Evolutionary conservation across 2,329 filamentous ascomycete species (phyloP), one percentile per base, ranked within the genome.

Genomic region (Zalaria sp.): DNA sequence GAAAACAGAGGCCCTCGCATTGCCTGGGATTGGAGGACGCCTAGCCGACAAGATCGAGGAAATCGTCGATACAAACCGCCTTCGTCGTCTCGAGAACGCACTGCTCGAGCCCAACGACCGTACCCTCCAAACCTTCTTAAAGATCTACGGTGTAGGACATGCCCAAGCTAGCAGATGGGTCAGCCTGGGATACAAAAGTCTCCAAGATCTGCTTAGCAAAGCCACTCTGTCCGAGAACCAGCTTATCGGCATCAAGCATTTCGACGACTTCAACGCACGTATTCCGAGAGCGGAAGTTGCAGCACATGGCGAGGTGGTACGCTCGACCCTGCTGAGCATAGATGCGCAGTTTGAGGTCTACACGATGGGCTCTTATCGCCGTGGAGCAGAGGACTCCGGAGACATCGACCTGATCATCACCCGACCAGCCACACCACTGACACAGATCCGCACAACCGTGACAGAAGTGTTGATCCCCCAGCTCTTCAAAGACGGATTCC

Each of bases 321-420:
- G 66, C 39, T 61, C 62, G 5, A 69, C 73, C 0, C 73, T 85
- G 1, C 61, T 64, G 4, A 54, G 56, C 5, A 66, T 88, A 25
- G 83, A 93, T 53, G 57, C 67, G 0, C 57, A 59, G 0, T 75
- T 88, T 43, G 68, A 86, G 57, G 64, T 85, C 43, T 82, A 86
- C 38, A 72, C 93, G 38, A 79, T 81, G 37, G 89, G 89, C 1
- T 93, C 84, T 44, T 95, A 93, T 57, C 77, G 89, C 25, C 77
- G 89, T 27, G 88, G 89, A 11, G 75, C 83, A 3, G 60, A 71
- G 27, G 73, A 72, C 40, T 91, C 79, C 5, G 78, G 84, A 3
- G 89, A 95, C 55, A 81, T 95, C 43, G 89, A 95, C 57, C 68
- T 89, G 34, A 75, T 96, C 45, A 72, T 95, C 47, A 93, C 84